A percentile compares a stretch with the other conserved stretches of the same genome.
phyloP scores from a whole-genome alignment of 2,329 filamentous ascomycete species.

The Calonectria pauciramosa region DNA sequence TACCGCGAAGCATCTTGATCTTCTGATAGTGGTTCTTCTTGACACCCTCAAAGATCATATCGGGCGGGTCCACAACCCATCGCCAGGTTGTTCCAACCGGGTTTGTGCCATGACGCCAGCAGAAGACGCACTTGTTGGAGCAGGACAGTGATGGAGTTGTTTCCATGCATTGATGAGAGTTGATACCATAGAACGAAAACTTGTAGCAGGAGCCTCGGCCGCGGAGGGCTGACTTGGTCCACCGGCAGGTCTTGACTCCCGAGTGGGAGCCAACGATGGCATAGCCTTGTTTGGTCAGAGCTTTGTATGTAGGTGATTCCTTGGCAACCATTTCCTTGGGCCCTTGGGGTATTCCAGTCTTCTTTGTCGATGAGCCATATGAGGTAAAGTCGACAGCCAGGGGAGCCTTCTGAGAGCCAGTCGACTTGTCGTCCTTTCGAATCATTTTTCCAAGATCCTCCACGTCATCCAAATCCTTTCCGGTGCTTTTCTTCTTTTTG shows the following conservation, averaged over 20 bases:
- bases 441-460: constrained; percentile 84
- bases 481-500: constrained; percentile 56
- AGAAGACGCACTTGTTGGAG: constrained; percentile 99
- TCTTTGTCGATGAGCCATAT: constrained; percentile 67
- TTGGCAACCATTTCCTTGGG: constrained; percentile 96
- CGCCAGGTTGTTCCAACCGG: constrained; percentile 97
- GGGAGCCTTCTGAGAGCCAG: constrained; percentile 52
- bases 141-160: constrained; percentile 95
- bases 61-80: constrained; percentile 93
- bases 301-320: constrained; percentile 87
- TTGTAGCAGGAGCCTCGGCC: constrained; percentile 98
- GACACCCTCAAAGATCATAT: constrained; percentile 90
- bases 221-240: constrained; percentile 96
- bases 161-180: constrained; percentile 98
- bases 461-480: constrained; percentile 76
- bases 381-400: constrained; percentile 92
- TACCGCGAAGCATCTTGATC: constrained; percentile 96
- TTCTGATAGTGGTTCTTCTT: constrained; percentile 96
- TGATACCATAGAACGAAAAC: constrained; percentile 96
- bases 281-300: constrained; percentile 96
- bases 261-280: constrained; percentile 95
- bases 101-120: constrained; percentile 98
- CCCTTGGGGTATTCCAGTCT: constrained; percentile 56
- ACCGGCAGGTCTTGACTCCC: constrained; percentile 97
- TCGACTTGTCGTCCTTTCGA: constrained; percentile 55